Conservation (phyloP, 1,139 yeast species). For the Nakaseomyces uthaithaninus region DNA sequence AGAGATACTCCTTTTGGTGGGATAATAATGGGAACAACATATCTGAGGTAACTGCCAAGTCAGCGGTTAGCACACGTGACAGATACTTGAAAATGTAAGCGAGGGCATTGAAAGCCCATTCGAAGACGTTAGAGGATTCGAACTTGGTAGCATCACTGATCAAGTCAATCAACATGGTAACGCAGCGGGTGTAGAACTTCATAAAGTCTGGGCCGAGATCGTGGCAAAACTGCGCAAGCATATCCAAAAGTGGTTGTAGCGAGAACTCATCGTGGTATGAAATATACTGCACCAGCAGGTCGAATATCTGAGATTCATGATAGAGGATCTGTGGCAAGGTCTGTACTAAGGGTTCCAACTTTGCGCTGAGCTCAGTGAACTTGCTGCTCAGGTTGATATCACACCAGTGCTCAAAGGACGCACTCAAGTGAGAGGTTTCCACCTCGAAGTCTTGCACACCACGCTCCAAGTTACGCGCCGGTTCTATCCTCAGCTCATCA, state of each 20-base stretch:
- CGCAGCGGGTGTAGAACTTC: constrained; percentile 50
- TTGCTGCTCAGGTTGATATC: constrained; percentile 74
- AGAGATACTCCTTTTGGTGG: constrained; percentile 53
- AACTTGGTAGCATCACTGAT: constrained; percentile 44
- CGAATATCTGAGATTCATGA: constrained; percentile 58
- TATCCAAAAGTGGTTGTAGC: constrained; percentile 72
- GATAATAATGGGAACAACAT: constrained; percentile 57
- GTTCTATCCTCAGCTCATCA: constrained; percentile 80
- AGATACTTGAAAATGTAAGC: constrained; percentile 88
- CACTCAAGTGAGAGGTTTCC: constrained; percentile 68
- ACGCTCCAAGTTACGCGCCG: constrained; percentile 53
- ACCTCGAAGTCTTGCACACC: constrained; percentile 57
- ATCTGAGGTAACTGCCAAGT: constrained; percentile 61
- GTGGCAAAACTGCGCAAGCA: constrained; percentile 78
- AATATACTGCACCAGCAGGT: constrained; percentile 44
- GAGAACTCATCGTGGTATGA: constrained; percentile 56
- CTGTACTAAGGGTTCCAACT: constrained; percentile 48
- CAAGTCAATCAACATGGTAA: constrained; percentile 45
- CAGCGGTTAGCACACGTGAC: constrained; percentile 51
- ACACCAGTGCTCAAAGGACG: constrained; percentile 79
- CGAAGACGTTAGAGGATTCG: constrained; percentile 47
- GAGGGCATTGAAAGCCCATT: constrained; percentile 75
- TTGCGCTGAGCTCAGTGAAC: constrained; percentile 56
- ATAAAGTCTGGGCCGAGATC: constrained; percentile 90
- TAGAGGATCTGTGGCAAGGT: constrained; percentile 76